These are phyloP conservation scores for Leccinellum rugosiceps DNA, from an alignment of 768 basidiomycete genomes.

Conservation along the genomic window DNA sequence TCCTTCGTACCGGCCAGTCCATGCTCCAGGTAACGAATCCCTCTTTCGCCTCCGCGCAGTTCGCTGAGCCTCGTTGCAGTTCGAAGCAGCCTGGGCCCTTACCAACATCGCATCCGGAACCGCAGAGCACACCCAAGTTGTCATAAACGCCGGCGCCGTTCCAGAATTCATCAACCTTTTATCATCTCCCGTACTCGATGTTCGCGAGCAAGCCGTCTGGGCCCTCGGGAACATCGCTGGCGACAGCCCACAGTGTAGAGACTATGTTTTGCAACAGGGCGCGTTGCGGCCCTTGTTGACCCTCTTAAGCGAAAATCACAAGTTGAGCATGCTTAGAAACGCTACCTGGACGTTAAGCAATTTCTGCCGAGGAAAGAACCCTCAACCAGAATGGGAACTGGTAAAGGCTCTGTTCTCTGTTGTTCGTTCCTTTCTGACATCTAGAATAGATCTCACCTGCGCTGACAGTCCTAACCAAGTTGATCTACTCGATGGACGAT, in stretches of 20 bases:
- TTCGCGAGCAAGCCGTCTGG: constrained; percentile 99
- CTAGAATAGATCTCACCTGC: constrained; percentile 88
- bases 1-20: constrained; percentile 73
- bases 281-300: constrained; percentile 90
- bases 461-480: constrained; percentile 91
- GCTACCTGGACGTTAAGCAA: constrained; percentile 99
- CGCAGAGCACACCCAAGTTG: constrained; percentile 96
- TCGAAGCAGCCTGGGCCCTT: constrained; percentile 97
- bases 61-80: constrained; percentile 44
- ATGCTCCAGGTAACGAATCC: constrained; percentile 70
- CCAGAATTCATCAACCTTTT: constrained; percentile 97
- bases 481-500: constrained; percentile 98
- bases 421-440: constrained; percentile 12
- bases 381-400: constrained; percentile 97
- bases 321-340: constrained; percentile 96
- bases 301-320: constrained; percentile 93
- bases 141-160: constrained; percentile 91
- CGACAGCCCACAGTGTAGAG: constrained; percentile 95
- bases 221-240: constrained; percentile 99
- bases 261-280: constrained; percentile 92
- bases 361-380: constrained; percentile 97
- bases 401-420: constrained; percentile 44
- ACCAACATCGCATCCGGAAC: constrained; percentile 99
- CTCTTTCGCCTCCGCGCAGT: constrained; percentile 4
- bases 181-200: constrained; percentile 92